Base-by-base conservation (phyloP, 2,329 filamentous ascomycete genomes). In the Aspergillus luchuensis region DNA sequence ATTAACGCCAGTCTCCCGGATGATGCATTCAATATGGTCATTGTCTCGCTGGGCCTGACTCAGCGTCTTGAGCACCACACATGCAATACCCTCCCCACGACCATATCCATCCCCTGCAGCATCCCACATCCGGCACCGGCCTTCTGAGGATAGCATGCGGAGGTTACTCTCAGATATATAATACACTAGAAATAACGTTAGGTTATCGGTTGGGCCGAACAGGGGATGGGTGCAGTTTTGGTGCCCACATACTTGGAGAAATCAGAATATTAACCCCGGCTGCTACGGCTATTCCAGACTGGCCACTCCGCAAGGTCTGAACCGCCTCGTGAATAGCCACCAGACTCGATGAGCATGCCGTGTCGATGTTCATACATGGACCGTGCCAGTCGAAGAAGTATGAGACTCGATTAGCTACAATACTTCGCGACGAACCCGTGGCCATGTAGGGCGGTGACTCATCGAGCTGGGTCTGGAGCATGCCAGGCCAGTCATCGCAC, bases 61-160 rank as follows among this genome's bases (percentile, higher is more conserved):
- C 0, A 86, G 66, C 0, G 69, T 72, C 67, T 86, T 87, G 0
- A 87, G 61, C 0, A 86, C 69, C 0, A 87, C 62, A 0, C 74
- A 70, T 0, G 77, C 77, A 11, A 84, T 66, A 0, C 82, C 83
- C 58, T 86, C 84, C 4, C 80, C 82, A 0, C 82, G 76, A 19
- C 71, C 81, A 69, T 76, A 82, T n/a, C 81, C 82, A 61, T 82
- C 69, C 0, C 79, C 83, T 0, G 63, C 63, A 0, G 62, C 67
- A 64, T 79, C 77, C 67, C 72, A 80, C 66, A 75, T 81, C 55
- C 78, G 79, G 19, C 79, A 84, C 41, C 79, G 76, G 1, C 82
- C 82, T 0, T 77, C 50, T 6, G 64, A 58, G 23, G 67, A 62
- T n/a, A 63, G 59, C 30, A 72, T 65, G 45, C n/a, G 17, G 8